Conservation (phyloP, 2,329 filamentous ascomycete species). For the Cytospora paraplurivora region DNA sequence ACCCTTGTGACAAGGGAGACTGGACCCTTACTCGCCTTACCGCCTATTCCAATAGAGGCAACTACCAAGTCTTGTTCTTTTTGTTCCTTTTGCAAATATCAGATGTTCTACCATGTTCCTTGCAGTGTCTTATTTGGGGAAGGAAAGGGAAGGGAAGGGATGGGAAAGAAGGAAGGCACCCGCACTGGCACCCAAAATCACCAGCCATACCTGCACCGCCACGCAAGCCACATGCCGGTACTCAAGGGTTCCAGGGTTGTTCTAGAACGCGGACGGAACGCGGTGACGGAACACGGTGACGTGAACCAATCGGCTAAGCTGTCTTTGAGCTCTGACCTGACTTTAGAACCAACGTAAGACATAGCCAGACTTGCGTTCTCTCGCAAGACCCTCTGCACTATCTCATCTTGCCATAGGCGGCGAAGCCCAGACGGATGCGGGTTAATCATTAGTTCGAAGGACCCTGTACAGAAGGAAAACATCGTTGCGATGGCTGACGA, state of each 20-base stretch:
- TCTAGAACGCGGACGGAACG: neutral
- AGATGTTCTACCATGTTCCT: too few relatives aligned
- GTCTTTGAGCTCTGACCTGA: neutral
- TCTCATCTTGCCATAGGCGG: conserved; percentile 8
- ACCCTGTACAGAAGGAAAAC: neutral
- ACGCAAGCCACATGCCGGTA: neutral
- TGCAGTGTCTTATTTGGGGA: too few relatives aligned
- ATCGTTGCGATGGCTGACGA: conserved; percentile 44
- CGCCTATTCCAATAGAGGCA: too few relatives aligned
- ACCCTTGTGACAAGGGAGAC: too few relatives aligned
- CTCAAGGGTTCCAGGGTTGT: neutral
- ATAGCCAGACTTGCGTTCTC: neutral
- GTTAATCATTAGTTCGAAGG: neutral
- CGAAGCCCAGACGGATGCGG: conserved; percentile 12
- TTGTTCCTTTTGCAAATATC: too few relatives aligned
- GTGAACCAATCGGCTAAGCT: neutral
- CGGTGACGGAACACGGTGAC: neutral
- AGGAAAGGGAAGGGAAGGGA: too few relatives aligned
- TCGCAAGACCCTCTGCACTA: conserved; percentile 10
- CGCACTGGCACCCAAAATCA: neutral
- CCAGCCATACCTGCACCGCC: neutral
- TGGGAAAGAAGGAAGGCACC: neutral
- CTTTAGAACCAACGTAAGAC: neutral
- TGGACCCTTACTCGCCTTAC: too few relatives aligned
- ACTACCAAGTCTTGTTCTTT: too few relatives aligned